A percentile compares a stretch with the other conserved stretches of the same genome.
phyloP scores from a whole-genome alignment of 495 filamentous ascomycete species.

The Articulospora tetracladia region DNA sequence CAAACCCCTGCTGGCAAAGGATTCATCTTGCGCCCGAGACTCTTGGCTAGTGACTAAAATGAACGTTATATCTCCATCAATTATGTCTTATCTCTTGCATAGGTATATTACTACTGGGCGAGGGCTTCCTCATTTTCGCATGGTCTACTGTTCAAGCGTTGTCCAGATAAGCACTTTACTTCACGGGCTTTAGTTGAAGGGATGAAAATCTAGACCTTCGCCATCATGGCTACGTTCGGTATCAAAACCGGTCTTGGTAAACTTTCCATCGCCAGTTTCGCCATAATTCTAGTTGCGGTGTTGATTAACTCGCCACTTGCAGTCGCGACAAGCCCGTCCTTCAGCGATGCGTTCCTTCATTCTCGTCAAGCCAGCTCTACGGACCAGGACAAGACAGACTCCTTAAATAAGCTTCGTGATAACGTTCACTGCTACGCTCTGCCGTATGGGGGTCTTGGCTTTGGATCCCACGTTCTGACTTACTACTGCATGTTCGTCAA shows the following conservation, averaged over 20 bases:
- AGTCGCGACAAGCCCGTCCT: not conserved
- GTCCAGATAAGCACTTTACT: not conserved
- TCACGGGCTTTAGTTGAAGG: not conserved
- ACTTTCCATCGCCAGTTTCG: not conserved
- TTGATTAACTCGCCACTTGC: not conserved
- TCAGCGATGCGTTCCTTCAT: not conserved
- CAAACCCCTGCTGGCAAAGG: not conserved
- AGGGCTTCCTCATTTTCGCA: not conserved
- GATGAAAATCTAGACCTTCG: not conserved
- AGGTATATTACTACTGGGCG: not conserved
- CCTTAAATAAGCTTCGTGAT: not conserved
- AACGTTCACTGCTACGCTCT: slow-evolving; percentile 27
- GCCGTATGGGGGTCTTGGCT: slow-evolving; percentile 34
- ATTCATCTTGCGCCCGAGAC: not conserved
- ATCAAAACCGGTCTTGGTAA: not conserved
- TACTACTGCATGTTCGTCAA: slow-evolving; percentile 30
- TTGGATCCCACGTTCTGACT: slow-evolving; percentile 30
- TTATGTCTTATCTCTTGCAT: not conserved
- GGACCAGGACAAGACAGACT: not conserved
- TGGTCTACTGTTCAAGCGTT: not conserved
- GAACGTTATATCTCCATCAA: not conserved
- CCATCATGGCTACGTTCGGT: not conserved
- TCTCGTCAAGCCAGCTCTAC: not conserved
- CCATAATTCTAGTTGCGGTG: not conserved
- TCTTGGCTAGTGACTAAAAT: not conserved